Evolutionary conservation across 805 yeast species (phyloP).

Genomic region (Spathaspora girioi): DNA sequence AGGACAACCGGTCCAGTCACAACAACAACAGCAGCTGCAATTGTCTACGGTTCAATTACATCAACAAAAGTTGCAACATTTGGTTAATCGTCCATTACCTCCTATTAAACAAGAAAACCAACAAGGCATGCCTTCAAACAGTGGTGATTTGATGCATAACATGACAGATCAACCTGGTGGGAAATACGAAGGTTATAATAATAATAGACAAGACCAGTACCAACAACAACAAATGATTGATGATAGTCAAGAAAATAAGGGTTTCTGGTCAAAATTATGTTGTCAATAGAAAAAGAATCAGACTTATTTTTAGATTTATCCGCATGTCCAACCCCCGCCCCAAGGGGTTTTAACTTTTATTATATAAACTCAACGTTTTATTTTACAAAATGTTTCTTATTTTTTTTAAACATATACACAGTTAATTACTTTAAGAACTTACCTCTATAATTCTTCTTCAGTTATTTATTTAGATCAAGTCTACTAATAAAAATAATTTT

Average conservation of each 20-base stretch:
- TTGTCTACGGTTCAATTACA: slow-evolving; percentile 45
- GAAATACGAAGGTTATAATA: slow-evolving; percentile 12
- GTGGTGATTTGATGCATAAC: slow-evolving; percentile 8
- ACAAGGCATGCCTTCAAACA: slow-evolving; percentile 7
- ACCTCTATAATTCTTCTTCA: neutral
- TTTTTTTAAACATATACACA: neutral
- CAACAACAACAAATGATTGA: slow-evolving; percentile 36
- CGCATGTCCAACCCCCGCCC: neutral
- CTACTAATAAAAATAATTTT: neutral
- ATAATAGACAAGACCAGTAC: slow-evolving; percentile 22
- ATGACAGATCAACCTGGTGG: slow-evolving; percentile 18
- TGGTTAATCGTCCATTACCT: slow-evolving; percentile 46
- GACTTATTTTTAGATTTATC: neutral
- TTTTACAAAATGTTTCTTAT: neutral
- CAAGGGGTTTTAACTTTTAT: neutral
- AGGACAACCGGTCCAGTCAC: slow-evolving; percentile 15
- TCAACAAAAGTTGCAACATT: slow-evolving; percentile 46
- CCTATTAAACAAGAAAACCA: slow-evolving; percentile 43
- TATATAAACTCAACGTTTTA: neutral
- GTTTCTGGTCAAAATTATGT: slow-evolving; percentile 42
- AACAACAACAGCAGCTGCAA: slow-evolving; percentile 16
- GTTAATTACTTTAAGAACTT: neutral
- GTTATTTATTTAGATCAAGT: neutral
- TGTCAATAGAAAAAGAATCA: slow-evolving; percentile 24
- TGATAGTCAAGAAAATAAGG: slow-evolving; percentile 33